Percentiles rank a stretch among this genome's conserved stretches.
phyloP scores from a whole-genome alignment of 1,139 yeast genomes.

The Eremothecium gossypii region DNA sequence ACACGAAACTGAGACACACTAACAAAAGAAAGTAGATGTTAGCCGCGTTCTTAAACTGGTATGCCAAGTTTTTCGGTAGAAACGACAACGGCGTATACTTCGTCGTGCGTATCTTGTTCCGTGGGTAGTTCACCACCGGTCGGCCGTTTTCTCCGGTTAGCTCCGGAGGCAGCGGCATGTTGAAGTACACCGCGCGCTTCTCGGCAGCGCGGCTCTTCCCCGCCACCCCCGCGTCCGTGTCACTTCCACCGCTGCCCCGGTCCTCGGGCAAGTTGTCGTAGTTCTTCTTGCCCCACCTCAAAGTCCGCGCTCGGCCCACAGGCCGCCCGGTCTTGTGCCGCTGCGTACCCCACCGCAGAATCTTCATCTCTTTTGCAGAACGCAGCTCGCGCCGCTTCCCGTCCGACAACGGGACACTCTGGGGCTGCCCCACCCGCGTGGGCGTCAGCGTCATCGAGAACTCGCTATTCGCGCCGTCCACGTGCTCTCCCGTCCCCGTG shows the following conservation, averaged over 20 bases:
- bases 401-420: neutral
- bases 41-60: conserved; percentile 84
- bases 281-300: conserved; percentile 33
- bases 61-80: conserved; percentile 69
- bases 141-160: conserved; percentile 52
- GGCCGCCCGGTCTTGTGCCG: conserved; percentile 65
- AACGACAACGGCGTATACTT: conserved; percentile 88
- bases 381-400: neutral
- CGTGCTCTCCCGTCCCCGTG: neutral
- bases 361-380: conserved; percentile 12
- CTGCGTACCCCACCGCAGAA: conserved; percentile 88
- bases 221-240: neutral
- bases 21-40: conserved; percentile 76
- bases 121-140: conserved; percentile 52
- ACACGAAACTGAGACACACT: conserved; percentile 77
- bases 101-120: conserved; percentile 92
- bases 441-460: neutral
- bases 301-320: conserved; percentile 33
- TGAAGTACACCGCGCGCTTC: conserved; percentile 52
- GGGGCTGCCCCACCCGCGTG: neutral
- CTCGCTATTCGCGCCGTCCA: neutral
- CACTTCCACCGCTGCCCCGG: no score
- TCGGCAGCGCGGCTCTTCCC: neutral
- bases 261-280: conserved; percentile 14
- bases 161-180: conserved; percentile 58